Percentiles rank a stretch among this genome's conserved stretches.
Conservation (phyloP, 2,329 filamentous ascomycete genomes). For the Calonectria fujianensis region DNA sequence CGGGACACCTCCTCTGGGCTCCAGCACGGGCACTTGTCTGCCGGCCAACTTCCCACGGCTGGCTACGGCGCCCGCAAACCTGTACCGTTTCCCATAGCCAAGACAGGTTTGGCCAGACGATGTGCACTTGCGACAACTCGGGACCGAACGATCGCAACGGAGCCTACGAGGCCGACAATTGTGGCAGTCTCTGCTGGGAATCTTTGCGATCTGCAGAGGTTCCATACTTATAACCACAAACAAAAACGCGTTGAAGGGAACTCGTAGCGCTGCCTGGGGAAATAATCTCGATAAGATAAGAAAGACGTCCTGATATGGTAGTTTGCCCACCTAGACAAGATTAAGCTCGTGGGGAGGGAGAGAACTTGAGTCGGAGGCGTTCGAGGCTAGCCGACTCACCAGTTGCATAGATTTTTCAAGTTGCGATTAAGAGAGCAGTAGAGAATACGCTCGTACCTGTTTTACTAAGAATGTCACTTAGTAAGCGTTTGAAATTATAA, state of each 20-base stretch:
- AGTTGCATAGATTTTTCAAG: background rate
- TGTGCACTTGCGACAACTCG: conserved; percentile 70
- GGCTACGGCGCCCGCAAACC: conserved; percentile 70
- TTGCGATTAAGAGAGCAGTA: conserved; percentile 1
- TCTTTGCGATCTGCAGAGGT: background rate
- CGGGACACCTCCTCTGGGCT: background rate
- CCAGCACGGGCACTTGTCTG: conserved; percentile 49
- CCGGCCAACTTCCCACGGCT: conserved; percentile 64
- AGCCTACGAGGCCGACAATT: conserved; percentile 72
- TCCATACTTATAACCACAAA: background rate
- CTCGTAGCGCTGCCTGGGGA: background rate
- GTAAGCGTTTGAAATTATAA: background rate
- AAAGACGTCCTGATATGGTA: background rate
- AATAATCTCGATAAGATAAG: conserved; percentile 1
- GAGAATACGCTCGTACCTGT: background rate
- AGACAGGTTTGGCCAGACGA: conserved; percentile 69
- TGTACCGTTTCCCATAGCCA: conserved; percentile 71
- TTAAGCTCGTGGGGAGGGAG: background rate
- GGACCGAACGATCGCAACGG: conserved; percentile 70
- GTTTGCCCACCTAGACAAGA: background rate
- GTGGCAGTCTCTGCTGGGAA: conserved; percentile 64
- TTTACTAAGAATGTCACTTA: background rate
- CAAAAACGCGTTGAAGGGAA: background rate
- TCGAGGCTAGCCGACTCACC: background rate
- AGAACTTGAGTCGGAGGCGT: background rate